Percentiles rank a stretch among this genome's conserved stretches.
Evolutionary conservation across 441 rosid species (phyloP).

Genomic region (Bocquillonia castaneifolia): DNA sequence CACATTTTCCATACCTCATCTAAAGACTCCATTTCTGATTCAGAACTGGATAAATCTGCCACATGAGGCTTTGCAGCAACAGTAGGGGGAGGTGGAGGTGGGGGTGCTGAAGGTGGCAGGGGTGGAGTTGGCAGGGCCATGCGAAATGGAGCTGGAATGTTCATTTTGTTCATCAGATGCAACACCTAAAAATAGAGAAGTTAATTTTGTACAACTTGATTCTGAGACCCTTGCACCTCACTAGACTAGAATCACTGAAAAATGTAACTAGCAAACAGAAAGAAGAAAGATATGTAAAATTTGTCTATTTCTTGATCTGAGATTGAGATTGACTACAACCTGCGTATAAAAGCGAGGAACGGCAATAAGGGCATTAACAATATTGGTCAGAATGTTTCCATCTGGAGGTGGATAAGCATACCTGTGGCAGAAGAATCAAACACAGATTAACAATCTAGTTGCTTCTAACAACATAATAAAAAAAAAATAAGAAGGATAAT

Average conservation of each 20-base stretch:
- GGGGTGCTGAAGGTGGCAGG: conserved; percentile 55
- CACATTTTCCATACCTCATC: conserved; percentile 47
- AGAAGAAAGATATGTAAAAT: conserved; percentile 2
- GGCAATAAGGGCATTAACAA: conserved; percentile 91
- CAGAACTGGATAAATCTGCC: conserved; percentile 62
- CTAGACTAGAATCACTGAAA: conserved; percentile 11
- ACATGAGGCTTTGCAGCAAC: conserved; percentile 32
- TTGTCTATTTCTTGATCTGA: conserved; percentile 17
- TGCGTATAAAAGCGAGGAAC: conserved; percentile 94
- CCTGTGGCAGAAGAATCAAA: conserved; percentile 44
- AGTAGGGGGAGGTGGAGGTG: conserved; percentile 44
- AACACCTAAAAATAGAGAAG: conserved; percentile 47
- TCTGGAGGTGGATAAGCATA: conserved; percentile 96
- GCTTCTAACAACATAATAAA: background rate
- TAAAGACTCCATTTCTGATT: conserved; percentile 91
- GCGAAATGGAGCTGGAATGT: conserved; percentile 94
- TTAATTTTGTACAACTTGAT: conserved; percentile 7
- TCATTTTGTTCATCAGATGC: conserved; percentile 99
- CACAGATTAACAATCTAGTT: conserved; percentile 3
- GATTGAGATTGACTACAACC: conserved; percentile 39
- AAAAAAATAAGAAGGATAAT: too few species aligned
- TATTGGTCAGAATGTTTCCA: conserved; percentile 93
- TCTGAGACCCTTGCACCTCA: conserved; percentile 3
- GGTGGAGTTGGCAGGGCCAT: conserved; percentile 95
- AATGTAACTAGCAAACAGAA: background rate